Evolutionary conservation across 2,329 filamentous ascomycete genomes (phyloP), one percentile per base, ranked within the genome.

Genomic region (Monilinia aucupariae): DNA sequence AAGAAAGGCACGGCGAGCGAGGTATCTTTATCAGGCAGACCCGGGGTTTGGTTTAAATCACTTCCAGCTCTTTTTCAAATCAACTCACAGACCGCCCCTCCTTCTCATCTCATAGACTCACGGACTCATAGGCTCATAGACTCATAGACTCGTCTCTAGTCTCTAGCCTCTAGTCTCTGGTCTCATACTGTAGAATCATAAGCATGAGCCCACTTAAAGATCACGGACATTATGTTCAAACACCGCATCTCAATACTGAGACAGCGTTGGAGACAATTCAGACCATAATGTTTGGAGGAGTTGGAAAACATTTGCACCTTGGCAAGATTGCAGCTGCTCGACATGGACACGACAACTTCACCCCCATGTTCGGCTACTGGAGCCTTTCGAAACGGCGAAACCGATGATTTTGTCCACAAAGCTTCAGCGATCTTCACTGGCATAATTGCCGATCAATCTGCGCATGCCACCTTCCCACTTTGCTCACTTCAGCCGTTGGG

Each of bases 181-280:
- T 3, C 27, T 30, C 27, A 30, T 30, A 30, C 27, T 30, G 43
- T 45, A 47, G 15, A 43, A 20, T 43, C 15, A 43, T 13, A n/a
- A 34, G 13, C 13, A 25, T 47, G 39, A 30, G 17, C 52, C 52
- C 52, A 55, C 52, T 55, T 32, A 30, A n/a, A 20, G 17, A 39
- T 32, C 52, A 55, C 39, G 52, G 37, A 55, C 52, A 55, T 55
- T 55, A n/a, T 30, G 52, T 58, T 47, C 54, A 58, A 34, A 47
- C 30, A 47, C 41, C 54, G 30, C 8, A 58, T 58, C 47, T 25
- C 41, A 10, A 34, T 34, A 39, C 37, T 39, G 54, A 58, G 43
- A 58, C 54, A 58, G 34, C 47, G 47, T 47, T 45, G 39, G 41
- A 32, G 30, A 48, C 13, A 34, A 47, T 3, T 30, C 27, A 3